Evolutionary conservation across 129 eudicot species (phyloP), one percentile per base, ranked within the genome.

Genomic region (Flaveria sonorensis): DNA sequence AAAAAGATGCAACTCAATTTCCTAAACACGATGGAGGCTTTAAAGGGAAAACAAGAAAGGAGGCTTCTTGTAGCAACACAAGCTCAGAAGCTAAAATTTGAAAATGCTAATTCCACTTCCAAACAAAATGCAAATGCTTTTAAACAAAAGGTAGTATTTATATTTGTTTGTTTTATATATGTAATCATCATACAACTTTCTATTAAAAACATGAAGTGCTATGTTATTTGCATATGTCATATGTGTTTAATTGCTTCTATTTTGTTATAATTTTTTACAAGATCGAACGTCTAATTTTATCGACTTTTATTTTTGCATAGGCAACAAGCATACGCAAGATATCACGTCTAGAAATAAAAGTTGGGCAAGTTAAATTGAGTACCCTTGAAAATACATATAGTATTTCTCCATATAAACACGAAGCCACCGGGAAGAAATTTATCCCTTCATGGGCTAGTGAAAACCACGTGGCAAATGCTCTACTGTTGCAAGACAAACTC

Each of bases 371-470:
- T 20, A 62, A 46, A 48, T 52, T 71, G 77, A 87, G 78, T 7
- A 63, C 55, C 71, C 81, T 6, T 62, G 96, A 88, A 81, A 77
- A 51, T 67, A 87, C 97, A 57, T 94, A 94, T 69, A 96, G 91
- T 47, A 89, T 94, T 75, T 94, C 99, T 39, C 99, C 99, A 24
- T 91, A 91, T 70, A 92, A 85, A 4, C 93, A 91, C 9, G 9
- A 77, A 64, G 89, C 85, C 53, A 81, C 77, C 72, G 85, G 79
- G 40, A 94, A 87, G 76, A 85, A 43, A 43, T 43, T 80, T 70
- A 60, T 91, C 48, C 99, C 97, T 57, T 68, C 92, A 71, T 94
- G 99, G 99, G 89, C 96, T 84, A 94, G 97, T 84, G 87, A 85
- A 84, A 84, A 74, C 70, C 52, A 52, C 16, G 86, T 86, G 72